A percentile compares a stretch with the other conserved stretches of the same genome.
Evolutionary conservation across 1,139 yeast genomes (phyloP).

Genomic region (Pichia sp.): DNA sequence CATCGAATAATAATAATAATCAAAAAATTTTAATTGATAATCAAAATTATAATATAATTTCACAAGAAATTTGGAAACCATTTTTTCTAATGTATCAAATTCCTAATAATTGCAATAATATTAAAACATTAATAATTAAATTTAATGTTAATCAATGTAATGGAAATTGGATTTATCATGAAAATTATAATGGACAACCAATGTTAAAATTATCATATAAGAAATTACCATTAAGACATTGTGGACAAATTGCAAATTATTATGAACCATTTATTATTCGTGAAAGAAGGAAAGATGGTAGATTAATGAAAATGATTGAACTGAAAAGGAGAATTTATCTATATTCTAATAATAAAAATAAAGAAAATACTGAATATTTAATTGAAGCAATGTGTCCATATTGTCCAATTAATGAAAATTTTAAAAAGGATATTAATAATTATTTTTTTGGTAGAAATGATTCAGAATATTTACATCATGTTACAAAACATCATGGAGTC

Average conservation of each 20-base stretch:
- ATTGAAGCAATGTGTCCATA: slow-evolving; percentile 28
- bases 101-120: neutral
- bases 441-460: slow-evolving; percentile 24
- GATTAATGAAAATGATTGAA: too few species aligned
- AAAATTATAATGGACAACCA: slow-evolving; percentile 8
- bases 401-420: slow-evolving; percentile 17
- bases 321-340: too few species aligned
- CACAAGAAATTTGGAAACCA: too few species aligned
- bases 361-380: slow-evolving; percentile 16
- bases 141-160: neutral
- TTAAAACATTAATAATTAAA: neutral
- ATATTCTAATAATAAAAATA: slow-evolving; percentile 14
- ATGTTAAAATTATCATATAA: neutral
- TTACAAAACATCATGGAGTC: slow-evolving; percentile 28
- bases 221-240: slow-evolving; percentile 18
- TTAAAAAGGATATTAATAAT: slow-evolving; percentile 1
- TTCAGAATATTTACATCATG: slow-evolving; percentile 28
- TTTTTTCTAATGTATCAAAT: too few species aligned
- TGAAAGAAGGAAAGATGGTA: slow-evolving; percentile 14
- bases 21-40: too few species aligned
- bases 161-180: slow-evolving; percentile 7
- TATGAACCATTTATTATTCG: slow-evolving; percentile 25
- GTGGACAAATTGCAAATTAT: slow-evolving; percentile 18
- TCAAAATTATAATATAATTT: too few species aligned
- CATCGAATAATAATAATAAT: too few species aligned